A percentile compares a stretch with the other conserved stretches of the same genome.
These are phyloP conservation scores for Vitellaria paradoxa DNA, from an alignment of 179 eudicot genomes.

Conservation along the genomic window DNA sequence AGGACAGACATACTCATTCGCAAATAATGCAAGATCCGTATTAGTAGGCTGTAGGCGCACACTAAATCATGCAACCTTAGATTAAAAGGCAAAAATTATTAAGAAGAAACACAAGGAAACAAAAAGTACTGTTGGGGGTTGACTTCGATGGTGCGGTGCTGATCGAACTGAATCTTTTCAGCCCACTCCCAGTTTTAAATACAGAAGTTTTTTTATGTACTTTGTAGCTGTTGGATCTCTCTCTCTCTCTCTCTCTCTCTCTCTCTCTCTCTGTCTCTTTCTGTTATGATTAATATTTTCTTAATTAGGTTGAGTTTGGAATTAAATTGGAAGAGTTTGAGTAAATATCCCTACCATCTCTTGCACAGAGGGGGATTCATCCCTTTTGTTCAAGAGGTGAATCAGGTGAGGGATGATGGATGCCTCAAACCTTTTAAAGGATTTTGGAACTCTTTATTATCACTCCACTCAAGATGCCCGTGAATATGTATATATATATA, in stretches of 20 bases:
- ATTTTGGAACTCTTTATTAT: constrained; percentile 9
- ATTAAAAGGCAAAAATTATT: neutral
- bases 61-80: constrained; percentile 32
- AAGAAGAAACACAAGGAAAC: constrained; percentile 15
- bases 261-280: no score
- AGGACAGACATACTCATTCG: constrained; percentile 70
- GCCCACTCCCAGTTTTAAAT: constrained; percentile 7
- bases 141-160: constrained; percentile 43
- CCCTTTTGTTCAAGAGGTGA: no score
- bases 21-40: constrained; percentile 65
- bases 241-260: neutral
- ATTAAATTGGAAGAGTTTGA: no score
- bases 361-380: no score
- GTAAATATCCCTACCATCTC: no score
- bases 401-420: neutral
- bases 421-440: neutral
- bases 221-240: neutral
- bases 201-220: neutral
- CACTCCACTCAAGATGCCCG: constrained; percentile 11
- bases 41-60: constrained; percentile 61
- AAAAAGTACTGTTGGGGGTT: constrained; percentile 34
- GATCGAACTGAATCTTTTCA: constrained; percentile 37
- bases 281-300: no score
- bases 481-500: neutral
- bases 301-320: no score